A percentile compares a stretch with the other conserved stretches of the same genome.
These are phyloP conservation scores for Phialophora tarda DNA, from an alignment of 2,329 filamentous ascomycete species.

Conservation along the genomic window DNA sequence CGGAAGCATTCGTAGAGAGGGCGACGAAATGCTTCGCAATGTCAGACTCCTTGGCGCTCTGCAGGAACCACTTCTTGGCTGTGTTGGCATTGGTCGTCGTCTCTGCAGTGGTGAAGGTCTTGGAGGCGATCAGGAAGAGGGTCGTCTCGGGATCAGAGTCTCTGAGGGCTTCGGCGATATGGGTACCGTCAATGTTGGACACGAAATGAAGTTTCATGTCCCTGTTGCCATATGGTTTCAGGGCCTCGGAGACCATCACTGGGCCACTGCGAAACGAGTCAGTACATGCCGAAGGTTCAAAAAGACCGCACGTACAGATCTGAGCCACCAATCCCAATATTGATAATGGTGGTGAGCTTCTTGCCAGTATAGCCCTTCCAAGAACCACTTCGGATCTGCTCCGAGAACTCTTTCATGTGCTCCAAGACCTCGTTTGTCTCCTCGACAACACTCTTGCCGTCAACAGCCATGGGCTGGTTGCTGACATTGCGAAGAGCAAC, in stretches of 20 bases:
- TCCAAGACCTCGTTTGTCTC: conserved; percentile 88
- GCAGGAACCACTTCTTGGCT: conserved; percentile 95
- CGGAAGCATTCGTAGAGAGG: conserved; percentile 90
- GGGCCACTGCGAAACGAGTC: conserved; percentile 68
- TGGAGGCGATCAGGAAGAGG: conserved; percentile 97
- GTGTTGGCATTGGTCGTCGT: conserved; percentile 97
- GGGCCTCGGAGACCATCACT: conserved; percentile 97
- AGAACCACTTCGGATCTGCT: conserved; percentile 89
- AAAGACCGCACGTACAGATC: conserved; percentile 74
- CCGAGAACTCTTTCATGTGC: conserved; percentile 98
- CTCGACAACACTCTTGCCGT: conserved; percentile 91
- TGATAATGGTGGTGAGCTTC: conserved; percentile 95
- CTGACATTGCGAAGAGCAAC: conserved; percentile 88
- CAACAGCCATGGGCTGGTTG: conserved; percentile 80
- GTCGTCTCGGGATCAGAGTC: conserved; percentile 94
- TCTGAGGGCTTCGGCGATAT: conserved; percentile 91
- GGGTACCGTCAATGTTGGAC: conserved; percentile 98
- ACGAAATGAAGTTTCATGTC: conserved; percentile 95
- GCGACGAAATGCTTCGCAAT: conserved; percentile 99
- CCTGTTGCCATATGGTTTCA: conserved; percentile 89
- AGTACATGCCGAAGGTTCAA: conserved; percentile 39
- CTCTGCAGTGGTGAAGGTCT: conserved; percentile 99
- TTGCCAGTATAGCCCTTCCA: conserved; percentile 99
- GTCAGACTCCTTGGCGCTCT: conserved; percentile 75
- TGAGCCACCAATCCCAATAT: conserved; percentile 96